These are phyloP conservation scores for Trametes sanguinea DNA, from an alignment of 768 basidiomycete species.

Conservation along the genomic window DNA sequence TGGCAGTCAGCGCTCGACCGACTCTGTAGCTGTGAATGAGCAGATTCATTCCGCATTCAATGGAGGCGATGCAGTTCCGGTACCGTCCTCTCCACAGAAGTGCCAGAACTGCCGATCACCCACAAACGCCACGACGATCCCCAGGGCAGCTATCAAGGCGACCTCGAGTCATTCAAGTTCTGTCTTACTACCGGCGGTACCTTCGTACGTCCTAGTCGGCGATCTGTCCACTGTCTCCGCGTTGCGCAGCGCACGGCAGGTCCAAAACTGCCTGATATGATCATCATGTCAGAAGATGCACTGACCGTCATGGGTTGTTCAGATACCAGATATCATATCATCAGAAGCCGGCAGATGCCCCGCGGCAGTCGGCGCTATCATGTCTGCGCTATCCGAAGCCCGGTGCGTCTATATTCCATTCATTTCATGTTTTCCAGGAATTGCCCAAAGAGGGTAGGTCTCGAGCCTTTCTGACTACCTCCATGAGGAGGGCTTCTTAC, in stretches of 20 bases:
- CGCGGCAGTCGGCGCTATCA: neutral
- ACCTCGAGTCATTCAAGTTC: neutral
- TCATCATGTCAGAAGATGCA: neutral
- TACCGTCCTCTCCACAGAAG: neutral
- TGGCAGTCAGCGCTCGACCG: neutral
- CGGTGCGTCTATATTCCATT: neutral
- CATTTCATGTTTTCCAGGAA: neutral
- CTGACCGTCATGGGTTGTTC: constrained; percentile 1
- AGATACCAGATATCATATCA: neutral
- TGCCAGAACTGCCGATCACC: too few relatives aligned
- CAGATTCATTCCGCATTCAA: neutral
- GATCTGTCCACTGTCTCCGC: neutral
- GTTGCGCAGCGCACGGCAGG: neutral
- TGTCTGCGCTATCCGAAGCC: constrained; percentile 12
- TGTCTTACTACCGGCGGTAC: neutral
- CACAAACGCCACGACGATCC: neutral
- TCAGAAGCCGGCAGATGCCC: neutral
- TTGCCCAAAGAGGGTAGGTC: neutral
- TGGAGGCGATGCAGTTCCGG: neutral
- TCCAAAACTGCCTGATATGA: neutral
- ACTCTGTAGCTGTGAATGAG: neutral
- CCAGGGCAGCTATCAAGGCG: neutral
- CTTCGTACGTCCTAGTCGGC: neutral
- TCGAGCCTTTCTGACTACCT: neutral
- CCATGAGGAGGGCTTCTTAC: neutral